phyloP scores from a whole-genome alignment of 257 asterid species.

The Capsicum baccatum region DNA sequence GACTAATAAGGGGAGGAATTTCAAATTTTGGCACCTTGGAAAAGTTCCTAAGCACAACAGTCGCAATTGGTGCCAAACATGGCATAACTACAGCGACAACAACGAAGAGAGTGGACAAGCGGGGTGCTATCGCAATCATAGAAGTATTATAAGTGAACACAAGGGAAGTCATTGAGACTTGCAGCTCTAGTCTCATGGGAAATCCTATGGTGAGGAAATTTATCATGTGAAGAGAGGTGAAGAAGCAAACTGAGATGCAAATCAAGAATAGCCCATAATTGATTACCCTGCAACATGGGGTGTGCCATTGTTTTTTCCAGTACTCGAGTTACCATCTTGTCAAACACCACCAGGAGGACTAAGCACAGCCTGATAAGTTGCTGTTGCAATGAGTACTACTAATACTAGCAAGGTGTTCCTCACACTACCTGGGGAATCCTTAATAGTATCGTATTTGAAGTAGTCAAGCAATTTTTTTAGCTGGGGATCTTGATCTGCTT shows the following conservation, averaged over 20 bases:
- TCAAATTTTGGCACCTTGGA: conserved; percentile 1
- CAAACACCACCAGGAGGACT: conserved; percentile 72
- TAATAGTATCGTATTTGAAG: conserved; percentile 38
- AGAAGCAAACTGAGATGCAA: conserved; percentile 53
- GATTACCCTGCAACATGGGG: conserved; percentile 52
- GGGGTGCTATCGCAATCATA: conserved; percentile 44
- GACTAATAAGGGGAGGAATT: not conserved
- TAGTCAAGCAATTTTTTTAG: conserved; percentile 30
- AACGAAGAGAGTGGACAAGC: conserved; percentile 7
- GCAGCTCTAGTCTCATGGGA: conserved; percentile 49
- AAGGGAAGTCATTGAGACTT: conserved; percentile 43
- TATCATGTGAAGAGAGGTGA: conserved; percentile 51
- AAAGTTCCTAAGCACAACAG: conserved; percentile 34
- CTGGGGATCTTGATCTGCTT: conserved; percentile 28
- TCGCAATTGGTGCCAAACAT: not conserved
- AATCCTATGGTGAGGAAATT: conserved; percentile 42
- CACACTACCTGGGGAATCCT: conserved; percentile 46
- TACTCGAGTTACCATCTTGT: conserved; percentile 45
- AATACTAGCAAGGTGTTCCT: conserved; percentile 48
- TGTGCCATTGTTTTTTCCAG: not conserved
- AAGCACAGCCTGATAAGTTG: conserved; percentile 58
- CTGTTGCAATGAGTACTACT: conserved; percentile 51
- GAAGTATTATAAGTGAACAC: conserved; percentile 43
- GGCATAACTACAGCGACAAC: conserved; percentile 38
- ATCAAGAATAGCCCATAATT: conserved; percentile 47